Percentiles rank a stretch among this genome's conserved stretches.
phyloP scores from a whole-genome alignment of 257 asterid species.

The Lycium barbarum region DNA sequence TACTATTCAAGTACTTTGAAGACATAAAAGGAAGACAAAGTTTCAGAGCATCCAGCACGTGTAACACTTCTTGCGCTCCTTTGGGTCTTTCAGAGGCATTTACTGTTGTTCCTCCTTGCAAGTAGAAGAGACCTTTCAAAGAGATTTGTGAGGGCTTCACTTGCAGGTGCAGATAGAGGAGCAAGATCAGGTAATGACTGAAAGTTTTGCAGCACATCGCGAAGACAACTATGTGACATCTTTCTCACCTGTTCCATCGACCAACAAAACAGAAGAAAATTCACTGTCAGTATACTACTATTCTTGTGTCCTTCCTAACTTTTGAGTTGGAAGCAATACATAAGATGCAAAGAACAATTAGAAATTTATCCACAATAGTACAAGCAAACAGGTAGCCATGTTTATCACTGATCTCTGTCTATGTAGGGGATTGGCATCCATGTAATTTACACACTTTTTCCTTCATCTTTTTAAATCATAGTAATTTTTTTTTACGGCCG shows the following conservation, averaged over 20 bases:
- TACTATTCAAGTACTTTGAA: constrained; percentile 57
- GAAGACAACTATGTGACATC: constrained; percentile 68
- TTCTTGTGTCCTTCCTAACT: not conserved
- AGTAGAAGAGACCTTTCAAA: constrained; percentile 80
- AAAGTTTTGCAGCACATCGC: constrained; percentile 60
- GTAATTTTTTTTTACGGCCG: no score
- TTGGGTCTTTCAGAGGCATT: constrained; percentile 65
- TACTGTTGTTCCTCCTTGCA: constrained; percentile 69
- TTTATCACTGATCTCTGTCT: not conserved
- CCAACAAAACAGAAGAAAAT: constrained; percentile 25
- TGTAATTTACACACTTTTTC: not conserved
- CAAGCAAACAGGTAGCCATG: not conserved
- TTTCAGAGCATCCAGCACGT: constrained; percentile 80
- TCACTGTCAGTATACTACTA: not conserved
- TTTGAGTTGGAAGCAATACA: not conserved
- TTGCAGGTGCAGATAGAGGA: constrained; percentile 63
- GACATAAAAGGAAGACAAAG: constrained; percentile 77
- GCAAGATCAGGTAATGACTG: constrained; percentile 50
- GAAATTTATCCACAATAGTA: not conserved
- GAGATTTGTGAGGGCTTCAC: constrained; percentile 69
- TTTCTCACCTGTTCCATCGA: constrained; percentile 59
- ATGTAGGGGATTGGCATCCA: not conserved
- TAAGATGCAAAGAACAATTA: not conserved
- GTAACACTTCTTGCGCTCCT: constrained; percentile 78
- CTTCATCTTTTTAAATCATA: not conserved